Evolutionary conservation across 2,329 filamentous ascomycete genomes (phyloP).

Genomic region (Aspergillus sp.): DNA sequence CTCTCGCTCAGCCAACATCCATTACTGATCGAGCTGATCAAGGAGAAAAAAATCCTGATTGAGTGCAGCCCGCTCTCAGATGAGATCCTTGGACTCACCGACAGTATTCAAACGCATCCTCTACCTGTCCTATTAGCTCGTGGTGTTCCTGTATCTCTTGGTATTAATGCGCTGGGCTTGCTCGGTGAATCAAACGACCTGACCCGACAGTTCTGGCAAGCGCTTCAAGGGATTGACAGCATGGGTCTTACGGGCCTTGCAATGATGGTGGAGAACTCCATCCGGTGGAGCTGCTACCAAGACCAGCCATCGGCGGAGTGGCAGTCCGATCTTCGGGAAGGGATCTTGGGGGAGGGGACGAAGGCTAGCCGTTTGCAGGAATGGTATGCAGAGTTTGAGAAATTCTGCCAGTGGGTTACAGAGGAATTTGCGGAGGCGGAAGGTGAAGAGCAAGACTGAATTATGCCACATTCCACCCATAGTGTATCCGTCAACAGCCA

Average conservation of each 20-base stretch:
- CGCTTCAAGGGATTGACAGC: conserved; percentile 87
- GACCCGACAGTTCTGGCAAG: conserved; percentile 94
- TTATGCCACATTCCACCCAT: background rate
- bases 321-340: conserved; percentile 71
- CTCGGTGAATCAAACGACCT: conserved; percentile 80
- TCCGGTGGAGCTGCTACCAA: conserved; percentile 86
- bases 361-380: conserved; percentile 73
- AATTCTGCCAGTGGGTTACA: conserved; percentile 88
- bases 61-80: conserved; percentile 92
- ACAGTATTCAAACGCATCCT: conserved; percentile 74
- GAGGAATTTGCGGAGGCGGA: conserved; percentile 66
- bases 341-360: conserved; percentile 68
- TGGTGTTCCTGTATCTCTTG: conserved; percentile 79
- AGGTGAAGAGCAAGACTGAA: conserved; percentile 34
- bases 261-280: conserved; percentile 86
- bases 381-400: conserved; percentile 82
- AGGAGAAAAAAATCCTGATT: conserved; percentile 81
- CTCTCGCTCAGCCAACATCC: conserved; percentile 92
- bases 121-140: conserved; percentile 81
- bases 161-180: conserved; percentile 89
- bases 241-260: conserved; percentile 84
- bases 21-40: conserved; percentile 81
- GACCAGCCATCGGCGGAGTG: conserved; percentile 73
- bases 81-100: conserved; percentile 78
- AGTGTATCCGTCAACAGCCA: no score